Evolutionary conservation across 2,329 filamentous ascomycete species (phyloP).

Genomic region (Sporothrix globosa): DNA sequence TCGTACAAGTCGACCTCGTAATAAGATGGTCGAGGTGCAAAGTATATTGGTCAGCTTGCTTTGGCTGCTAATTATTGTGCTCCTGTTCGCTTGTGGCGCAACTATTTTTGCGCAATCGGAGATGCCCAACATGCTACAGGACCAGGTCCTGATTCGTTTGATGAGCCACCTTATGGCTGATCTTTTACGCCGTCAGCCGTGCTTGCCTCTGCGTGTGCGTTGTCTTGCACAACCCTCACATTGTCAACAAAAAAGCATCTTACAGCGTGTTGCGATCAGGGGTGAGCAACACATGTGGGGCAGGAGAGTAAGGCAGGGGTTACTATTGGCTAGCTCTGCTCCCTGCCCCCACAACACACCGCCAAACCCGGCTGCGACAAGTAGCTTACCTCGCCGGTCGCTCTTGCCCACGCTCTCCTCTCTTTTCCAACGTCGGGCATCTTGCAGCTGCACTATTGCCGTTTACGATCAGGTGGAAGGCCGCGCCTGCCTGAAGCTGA

Average conservation of each 20-base stretch:
- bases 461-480: constrained; percentile 5
- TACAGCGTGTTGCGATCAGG: background rate
- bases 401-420: background rate
- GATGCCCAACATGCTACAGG: constrained; percentile 6
- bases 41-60: background rate
- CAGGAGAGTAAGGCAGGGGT: background rate
- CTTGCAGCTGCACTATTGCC: constrained; percentile 15
- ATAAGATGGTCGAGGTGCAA: background rate
- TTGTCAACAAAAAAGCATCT: constrained; percentile 10
- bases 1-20: background rate
- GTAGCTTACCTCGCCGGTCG: background rate
- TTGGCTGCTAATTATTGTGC: background rate
- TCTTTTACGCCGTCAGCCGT: background rate
- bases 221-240: constrained; percentile 11
- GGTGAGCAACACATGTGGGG: background rate
- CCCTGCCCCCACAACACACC: background rate
- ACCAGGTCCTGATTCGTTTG: constrained; percentile 4
- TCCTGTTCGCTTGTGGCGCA: background rate
- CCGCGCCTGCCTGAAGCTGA: constrained; percentile 2
- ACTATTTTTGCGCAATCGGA: background rate
- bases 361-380: constrained; percentile 12
- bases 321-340: background rate
- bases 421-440: background rate
- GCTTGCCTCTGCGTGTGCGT: background rate
- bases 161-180: constrained; percentile 5